A percentile compares a stretch with the other conserved stretches of the same genome.
These are phyloP conservation scores for Theileria equi DNA, from an alignment of 169 alveolate species.

Conservation along the genomic window DNA sequence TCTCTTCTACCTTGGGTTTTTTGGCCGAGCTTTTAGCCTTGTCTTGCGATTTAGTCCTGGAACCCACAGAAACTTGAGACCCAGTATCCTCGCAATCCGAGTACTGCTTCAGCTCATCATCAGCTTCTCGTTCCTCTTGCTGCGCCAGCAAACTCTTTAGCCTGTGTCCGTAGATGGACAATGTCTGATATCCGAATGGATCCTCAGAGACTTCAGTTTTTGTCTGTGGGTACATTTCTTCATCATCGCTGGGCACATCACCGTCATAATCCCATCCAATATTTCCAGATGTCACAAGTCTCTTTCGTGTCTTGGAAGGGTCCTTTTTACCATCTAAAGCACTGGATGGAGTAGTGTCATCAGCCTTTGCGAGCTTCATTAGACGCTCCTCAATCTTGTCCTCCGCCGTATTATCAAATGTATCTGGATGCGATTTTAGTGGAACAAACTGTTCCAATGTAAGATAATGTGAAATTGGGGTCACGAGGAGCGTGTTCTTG, in stretches of 20 bases:
- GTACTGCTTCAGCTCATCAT: slow-evolving; percentile 58
- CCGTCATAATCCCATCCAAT: slow-evolving; percentile 56
- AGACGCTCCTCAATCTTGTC: slow-evolving; percentile 37
- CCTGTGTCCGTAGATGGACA: slow-evolving; percentile 50
- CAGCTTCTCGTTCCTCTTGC: slow-evolving; percentile 57
- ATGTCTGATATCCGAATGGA: slow-evolving; percentile 24
- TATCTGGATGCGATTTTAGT: slow-evolving; percentile 3
- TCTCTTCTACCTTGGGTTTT: slow-evolving; percentile 17
- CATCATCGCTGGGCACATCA: slow-evolving; percentile 59
- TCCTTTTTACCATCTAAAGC: neutral
- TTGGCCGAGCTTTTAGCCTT: slow-evolving; percentile 5
- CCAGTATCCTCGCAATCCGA: slow-evolving; percentile 49
- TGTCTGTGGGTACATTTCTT: slow-evolving; percentile 24
- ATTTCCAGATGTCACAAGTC: too few species aligned
- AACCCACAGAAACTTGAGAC: slow-evolving; percentile 50
- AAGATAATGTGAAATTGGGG: slow-evolving; percentile 37
- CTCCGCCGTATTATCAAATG: slow-evolving; percentile 1
- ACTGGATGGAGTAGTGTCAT: too few species aligned
- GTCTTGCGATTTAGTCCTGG: slow-evolving; percentile 23
- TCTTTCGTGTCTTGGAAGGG: neutral
- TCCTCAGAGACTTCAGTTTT: slow-evolving; percentile 25
- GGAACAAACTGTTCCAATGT: slow-evolving; percentile 32
- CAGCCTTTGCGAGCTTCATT: slow-evolving; percentile 12
- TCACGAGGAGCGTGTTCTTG: slow-evolving; percentile 22
- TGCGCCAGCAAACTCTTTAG: slow-evolving; percentile 45